Percentiles rank a stretch among this genome's conserved stretches.
Conservation (phyloP, 2,329 filamentous ascomycete species). For the Fonsecaea nubica region DNA sequence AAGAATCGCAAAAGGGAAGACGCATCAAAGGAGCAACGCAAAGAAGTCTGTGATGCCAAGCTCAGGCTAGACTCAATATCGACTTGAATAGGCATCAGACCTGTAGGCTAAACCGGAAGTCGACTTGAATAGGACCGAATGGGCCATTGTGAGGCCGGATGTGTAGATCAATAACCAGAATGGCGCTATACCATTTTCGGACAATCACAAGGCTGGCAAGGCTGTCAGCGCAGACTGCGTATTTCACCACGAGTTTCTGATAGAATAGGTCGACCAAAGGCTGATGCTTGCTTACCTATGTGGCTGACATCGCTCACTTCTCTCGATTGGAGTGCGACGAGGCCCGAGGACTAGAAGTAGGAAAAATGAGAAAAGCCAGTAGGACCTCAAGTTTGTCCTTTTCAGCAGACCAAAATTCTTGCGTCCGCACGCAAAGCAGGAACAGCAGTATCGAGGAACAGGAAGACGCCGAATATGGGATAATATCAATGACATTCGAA, state of each 20-base stretch:
- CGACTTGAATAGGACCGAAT: constrained; percentile 24
- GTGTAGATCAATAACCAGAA: constrained; percentile 22
- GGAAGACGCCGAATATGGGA: background rate
- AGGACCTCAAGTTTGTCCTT: background rate
- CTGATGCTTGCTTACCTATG: background rate
- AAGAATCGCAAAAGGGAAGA: constrained; percentile 18
- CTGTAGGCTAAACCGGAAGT: constrained; percentile 19
- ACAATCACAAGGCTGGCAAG: constrained; percentile 6
- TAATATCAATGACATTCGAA: constrained; percentile 28
- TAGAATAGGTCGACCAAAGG: background rate
- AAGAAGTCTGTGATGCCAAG: constrained; percentile 12
- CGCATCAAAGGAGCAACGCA: background rate
- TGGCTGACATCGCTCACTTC: background rate
- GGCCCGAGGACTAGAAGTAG: background rate
- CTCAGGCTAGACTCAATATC: constrained; percentile 15
- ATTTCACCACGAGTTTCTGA: background rate
- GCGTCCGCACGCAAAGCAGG: background rate
- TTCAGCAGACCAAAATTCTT: background rate
- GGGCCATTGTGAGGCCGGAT: constrained; percentile 23
- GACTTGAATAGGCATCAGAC: constrained; percentile 24
- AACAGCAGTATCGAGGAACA: background rate
- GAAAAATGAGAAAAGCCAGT: background rate
- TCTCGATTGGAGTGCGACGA: background rate
- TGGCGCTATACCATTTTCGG: constrained; percentile 24
- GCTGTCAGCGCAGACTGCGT: background rate